These are phyloP conservation scores for Solanum hybrid DNA, from an alignment of 305 asterid genomes.

Conservation along the genomic window DNA sequence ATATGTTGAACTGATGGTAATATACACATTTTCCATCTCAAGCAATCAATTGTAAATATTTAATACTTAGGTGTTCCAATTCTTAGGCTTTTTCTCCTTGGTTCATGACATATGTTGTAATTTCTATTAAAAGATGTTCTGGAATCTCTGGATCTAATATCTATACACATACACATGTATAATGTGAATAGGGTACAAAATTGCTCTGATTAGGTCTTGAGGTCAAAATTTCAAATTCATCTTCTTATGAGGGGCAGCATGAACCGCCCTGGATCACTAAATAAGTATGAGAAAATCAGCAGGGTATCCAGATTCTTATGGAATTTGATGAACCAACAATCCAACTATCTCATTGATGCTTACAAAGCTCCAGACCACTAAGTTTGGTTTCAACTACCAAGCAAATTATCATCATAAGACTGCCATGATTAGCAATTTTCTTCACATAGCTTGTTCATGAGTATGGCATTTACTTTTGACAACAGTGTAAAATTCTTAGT, in stretches of 20 bases:
- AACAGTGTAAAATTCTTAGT: neutral
- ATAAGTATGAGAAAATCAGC: neutral
- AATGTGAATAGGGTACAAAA: neutral
- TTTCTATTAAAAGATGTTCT: neutral
- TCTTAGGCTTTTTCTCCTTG: neutral
- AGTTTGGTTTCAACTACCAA: neutral
- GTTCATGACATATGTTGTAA: neutral
- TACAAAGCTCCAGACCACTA: neutral
- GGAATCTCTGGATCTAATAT: neutral
- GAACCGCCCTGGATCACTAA: neutral
- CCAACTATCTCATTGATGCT: neutral
- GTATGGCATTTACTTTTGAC: neutral
- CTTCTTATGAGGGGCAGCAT: neutral
- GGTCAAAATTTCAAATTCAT: neutral
- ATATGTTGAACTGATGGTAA: neutral
- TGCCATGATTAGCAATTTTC: neutral
- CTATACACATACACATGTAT: neutral
- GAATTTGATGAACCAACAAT: neutral
- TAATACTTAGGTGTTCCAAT: neutral
- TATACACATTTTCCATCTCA: neutral
- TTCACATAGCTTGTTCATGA: neutral
- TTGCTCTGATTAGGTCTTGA: neutral
- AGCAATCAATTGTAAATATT: neutral
- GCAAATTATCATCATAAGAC: neutral
- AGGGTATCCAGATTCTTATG: neutral